A percentile compares a stretch with the other conserved stretches of the same genome.
Conservation (phyloP, 1,139 yeast genomes). For the Scheffersomyces cryptocercus region DNA sequence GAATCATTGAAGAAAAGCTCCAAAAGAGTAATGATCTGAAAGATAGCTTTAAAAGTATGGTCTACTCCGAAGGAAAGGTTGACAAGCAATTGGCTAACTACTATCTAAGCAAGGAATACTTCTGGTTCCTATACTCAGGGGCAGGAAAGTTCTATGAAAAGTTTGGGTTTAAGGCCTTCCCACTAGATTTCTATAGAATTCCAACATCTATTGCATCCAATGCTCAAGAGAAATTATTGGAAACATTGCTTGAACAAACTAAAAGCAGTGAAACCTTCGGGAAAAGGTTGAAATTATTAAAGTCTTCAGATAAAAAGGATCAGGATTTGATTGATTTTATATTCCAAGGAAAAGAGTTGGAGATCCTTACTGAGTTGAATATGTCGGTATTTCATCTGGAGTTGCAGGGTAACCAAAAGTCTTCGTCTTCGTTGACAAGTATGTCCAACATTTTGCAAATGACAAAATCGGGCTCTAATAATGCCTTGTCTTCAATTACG, state of each 20-base stretch:
- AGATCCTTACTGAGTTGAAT: slow-evolving; percentile 39
- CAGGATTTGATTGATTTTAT: slow-evolving; percentile 32
- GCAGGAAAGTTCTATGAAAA: slow-evolving; percentile 33
- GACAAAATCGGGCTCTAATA: slow-evolving; percentile 24
- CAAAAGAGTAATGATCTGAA: slow-evolving; percentile 21
- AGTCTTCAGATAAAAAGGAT: slow-evolving; percentile 27
- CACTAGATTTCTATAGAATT: slow-evolving; percentile 36
- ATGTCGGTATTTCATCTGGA: slow-evolving; percentile 37
- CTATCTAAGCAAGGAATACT: slow-evolving; percentile 37
- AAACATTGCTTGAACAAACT: slow-evolving; percentile 18
- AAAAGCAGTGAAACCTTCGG: slow-evolving; percentile 17
- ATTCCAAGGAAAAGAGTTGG: slow-evolving; percentile 38
- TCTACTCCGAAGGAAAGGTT: slow-evolving; percentile 25
- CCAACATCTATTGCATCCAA: slow-evolving; percentile 26
- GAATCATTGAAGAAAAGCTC: slow-evolving; percentile 26
- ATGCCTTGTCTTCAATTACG: slow-evolving; percentile 23
- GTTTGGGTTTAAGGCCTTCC: slow-evolving; percentile 42
- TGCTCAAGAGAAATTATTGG: slow-evolving; percentile 21
- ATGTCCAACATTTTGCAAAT: slow-evolving; percentile 26
- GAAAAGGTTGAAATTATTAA: slow-evolving; percentile 31
- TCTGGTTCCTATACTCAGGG: slow-evolving; percentile 39
- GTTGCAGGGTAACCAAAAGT: slow-evolving; percentile 32
- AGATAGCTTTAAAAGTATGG: slow-evolving; percentile 36
- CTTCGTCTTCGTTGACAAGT: slow-evolving; percentile 39
- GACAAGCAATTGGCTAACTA: slow-evolving; percentile 36